Evolutionary conservation across 2,329 filamentous ascomycete species (phyloP).

Genomic region (Alternaria novae-zelandiae): DNA sequence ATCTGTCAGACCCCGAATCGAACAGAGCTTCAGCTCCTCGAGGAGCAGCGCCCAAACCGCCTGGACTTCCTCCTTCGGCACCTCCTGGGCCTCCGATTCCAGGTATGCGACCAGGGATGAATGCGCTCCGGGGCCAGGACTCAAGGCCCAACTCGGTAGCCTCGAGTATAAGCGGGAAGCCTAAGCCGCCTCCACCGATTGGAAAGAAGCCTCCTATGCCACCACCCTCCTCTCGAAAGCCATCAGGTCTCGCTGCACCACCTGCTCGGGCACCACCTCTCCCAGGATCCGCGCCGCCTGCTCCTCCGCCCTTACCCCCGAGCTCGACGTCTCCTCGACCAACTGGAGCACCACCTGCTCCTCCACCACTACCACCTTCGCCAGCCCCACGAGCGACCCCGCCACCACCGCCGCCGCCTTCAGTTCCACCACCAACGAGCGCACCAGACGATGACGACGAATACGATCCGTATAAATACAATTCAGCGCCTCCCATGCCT

Average conservation of each 20-base stretch:
- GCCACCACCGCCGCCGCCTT: conserved; percentile 30
- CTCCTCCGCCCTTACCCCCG: conserved; percentile 51
- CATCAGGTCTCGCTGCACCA: conserved; percentile 57
- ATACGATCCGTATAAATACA: conserved; percentile 54
- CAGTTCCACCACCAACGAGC: conserved; percentile 53
- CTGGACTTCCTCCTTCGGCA: conserved; percentile 54
- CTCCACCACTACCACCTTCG: conserved; percentile 18
- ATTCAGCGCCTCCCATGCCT: conserved; percentile 35
- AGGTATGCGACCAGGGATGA: conserved; percentile 64
- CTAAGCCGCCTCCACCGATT: conserved; percentile 75
- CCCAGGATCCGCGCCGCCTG: conserved; percentile 51
- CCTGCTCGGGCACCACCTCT: conserved; percentile 51
- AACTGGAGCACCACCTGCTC: conserved; percentile 24
- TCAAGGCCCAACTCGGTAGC: conserved; percentile 65
- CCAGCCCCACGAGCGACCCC: conserved; percentile 32
- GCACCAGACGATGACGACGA: conserved; percentile 30
- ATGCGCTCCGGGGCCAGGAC: conserved; percentile 62
- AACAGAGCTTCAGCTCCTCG: conserved; percentile 57
- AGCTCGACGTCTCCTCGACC: conserved; percentile 29
- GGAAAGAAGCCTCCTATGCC: conserved; percentile 74
- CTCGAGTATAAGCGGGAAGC: conserved; percentile 65
- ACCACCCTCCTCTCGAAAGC: conserved; percentile 63
- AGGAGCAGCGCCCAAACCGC: conserved; percentile 57
- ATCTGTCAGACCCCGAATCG: conserved; percentile 80
- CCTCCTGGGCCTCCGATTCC: conserved; percentile 58